A percentile compares a stretch with the other conserved stretches of the same genome.
phyloP scores from a whole-genome alignment of 1,284 basidiomycete genomes.

The Pseudozyma hubeiensis region DNA sequence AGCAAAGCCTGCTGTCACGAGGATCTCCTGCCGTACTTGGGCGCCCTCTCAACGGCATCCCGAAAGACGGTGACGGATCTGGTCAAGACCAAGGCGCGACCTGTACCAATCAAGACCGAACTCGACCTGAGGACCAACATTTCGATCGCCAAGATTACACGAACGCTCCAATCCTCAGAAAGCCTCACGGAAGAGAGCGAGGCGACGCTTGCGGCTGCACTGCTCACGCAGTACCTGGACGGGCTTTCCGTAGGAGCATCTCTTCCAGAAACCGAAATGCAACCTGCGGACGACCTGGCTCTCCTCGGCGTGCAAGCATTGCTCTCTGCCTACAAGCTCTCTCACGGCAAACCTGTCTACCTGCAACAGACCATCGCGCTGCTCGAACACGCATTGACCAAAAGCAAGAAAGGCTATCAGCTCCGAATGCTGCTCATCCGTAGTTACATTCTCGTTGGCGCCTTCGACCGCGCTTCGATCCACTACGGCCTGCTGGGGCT shows the following conservation, averaged over 20 bases:
- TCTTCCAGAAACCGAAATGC: conserved; percentile 80
- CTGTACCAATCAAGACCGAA: conserved; percentile 23
- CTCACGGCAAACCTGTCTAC: conserved; percentile 9
- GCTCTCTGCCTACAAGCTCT: conserved; percentile 71
- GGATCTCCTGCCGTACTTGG: conserved; percentile 78
- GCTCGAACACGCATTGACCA: conserved; percentile 39
- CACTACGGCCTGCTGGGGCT: conserved; percentile 48
- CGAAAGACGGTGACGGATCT: conserved; percentile 27
- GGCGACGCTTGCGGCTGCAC: conserved; percentile 4
- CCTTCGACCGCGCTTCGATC: conserved; percentile 36
- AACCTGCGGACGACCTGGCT: conserved; percentile 85
- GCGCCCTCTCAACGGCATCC: conserved; percentile 71
- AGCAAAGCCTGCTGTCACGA: conserved; percentile 86
- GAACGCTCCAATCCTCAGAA: conserved; percentile 18
- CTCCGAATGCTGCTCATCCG: conserved; percentile 55
- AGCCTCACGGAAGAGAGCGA: conserved; percentile 22
- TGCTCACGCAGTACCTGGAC: conserved; percentile 71
- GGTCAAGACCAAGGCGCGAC: conserved; percentile 3
- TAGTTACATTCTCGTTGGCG: conserved; percentile 35
- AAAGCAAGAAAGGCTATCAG: conserved; percentile 56
- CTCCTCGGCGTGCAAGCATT: conserved; percentile 79
- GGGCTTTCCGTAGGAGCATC: conserved; percentile 76
- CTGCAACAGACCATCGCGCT: conserved; percentile 30
- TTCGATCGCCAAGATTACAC: conserved; percentile 45
- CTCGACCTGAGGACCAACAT: conserved; percentile 33